Base-by-base conservation (phyloP, 192 early-diverging fungal species). In the Coemansia sp. region DNA sequence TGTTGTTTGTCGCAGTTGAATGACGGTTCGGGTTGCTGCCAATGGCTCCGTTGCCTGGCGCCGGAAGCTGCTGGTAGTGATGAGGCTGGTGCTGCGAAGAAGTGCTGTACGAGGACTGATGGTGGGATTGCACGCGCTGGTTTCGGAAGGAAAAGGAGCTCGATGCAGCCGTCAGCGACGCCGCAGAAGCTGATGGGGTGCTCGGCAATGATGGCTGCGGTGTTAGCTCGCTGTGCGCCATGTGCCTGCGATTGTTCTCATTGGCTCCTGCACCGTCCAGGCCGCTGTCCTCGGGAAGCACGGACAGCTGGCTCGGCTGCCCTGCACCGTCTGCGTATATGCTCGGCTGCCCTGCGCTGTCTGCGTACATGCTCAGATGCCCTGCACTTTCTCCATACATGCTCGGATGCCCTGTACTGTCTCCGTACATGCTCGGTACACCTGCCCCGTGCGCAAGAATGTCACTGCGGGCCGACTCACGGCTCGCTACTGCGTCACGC, bases 61-160 rank as follows among this genome's bases (percentile, higher is more conserved):
- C 16, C 17, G 51, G 23, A 37, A 21, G 49, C 38, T 69, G 47
- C 25, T 65, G 69, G 1, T 57, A 57, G n/a, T 56, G 62, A 4
- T 48, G 66, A 10, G 62, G 50, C 43, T 29, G 19, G 11, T 39
- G 49, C 56, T 61, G 66, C 9, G 59, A 61, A 55, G 50, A 45
- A 49, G 35, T 57, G 29, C 61, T 68, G 59, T 51, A 61, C 26
- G 67, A 63, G 25, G 61, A 50, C 10, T 70, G 68, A 29, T 70
- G 50, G 25, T 71, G 63, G 9, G 70, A 57, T 14, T 53, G 61
- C 2, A 50, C 21, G 47, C 59, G 70, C 63, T 62, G 75, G 23
- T 78, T 78, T 61, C 70, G 38, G 47, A 78, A 78, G 38, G 75
- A 72, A 57, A 78, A 72, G 56, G 75, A 72, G 60, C 65, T 66